These are phyloP conservation scores for Eucalyptus polybractea DNA, from an alignment of 345 rosid species.

Conservation along the genomic window DNA sequence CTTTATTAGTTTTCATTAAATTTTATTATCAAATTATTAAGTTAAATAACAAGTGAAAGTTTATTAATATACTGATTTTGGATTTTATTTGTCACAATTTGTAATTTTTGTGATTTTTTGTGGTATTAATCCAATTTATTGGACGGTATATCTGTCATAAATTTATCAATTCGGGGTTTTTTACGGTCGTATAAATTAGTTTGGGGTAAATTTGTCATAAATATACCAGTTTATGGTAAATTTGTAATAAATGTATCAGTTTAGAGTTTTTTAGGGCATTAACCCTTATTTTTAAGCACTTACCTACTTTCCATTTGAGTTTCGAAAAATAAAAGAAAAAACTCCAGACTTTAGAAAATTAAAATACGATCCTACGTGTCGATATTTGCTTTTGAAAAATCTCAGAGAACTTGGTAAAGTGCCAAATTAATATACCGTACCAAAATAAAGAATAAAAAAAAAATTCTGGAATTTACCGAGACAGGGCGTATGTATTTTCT, in stretches of 20 bases:
- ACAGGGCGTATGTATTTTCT: no score
- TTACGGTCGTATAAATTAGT: fast-evolving
- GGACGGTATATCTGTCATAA: no score
- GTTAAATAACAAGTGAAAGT: no score
- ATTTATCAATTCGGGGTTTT: no score
- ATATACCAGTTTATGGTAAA: no score
- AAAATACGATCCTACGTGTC: not conserved
- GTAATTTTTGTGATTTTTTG: no score
- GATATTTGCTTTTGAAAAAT: not conserved
- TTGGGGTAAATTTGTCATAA: fast-evolving
- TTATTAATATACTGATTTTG: no score
- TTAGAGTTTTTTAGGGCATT: no score
- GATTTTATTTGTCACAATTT: no score
- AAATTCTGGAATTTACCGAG: not conserved
- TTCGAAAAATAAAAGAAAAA: not conserved
- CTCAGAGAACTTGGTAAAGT: not conserved
- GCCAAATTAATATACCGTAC: not conserved
- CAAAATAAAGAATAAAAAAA: not conserved
- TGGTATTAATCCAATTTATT: fast-evolving
- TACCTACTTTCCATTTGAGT: not conserved
- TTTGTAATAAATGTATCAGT: fast-evolving
- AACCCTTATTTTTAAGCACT: not conserved
- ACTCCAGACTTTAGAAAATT: not conserved
- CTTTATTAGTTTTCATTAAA: no score
- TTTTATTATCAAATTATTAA: no score